Percentiles rank a stretch among this genome's conserved stretches.
These are phyloP conservation scores for Candida arabinofermentans DNA, from an alignment of 805 yeast species.

Conservation along the genomic window DNA sequence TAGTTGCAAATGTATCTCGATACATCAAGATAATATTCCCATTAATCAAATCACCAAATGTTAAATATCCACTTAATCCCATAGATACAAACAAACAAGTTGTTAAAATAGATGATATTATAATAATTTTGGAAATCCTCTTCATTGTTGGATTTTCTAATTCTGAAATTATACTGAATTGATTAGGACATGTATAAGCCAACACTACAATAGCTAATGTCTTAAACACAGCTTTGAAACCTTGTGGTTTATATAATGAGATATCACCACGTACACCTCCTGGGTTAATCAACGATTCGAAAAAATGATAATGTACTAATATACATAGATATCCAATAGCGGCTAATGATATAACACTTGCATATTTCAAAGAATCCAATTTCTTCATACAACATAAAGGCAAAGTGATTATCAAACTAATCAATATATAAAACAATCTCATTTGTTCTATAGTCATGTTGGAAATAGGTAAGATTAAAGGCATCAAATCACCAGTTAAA, in stretches of 20 bases:
- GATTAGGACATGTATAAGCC: constrained; percentile 81
- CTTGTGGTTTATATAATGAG: constrained; percentile 39
- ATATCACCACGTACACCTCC: constrained; percentile 41
- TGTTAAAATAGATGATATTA: constrained; percentile 48
- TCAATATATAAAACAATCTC: constrained; percentile 52
- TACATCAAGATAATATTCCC: constrained; percentile 74
- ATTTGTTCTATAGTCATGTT: constrained; percentile 25
- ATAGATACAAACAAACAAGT: constrained; percentile 56
- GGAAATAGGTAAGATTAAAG: constrained; percentile 43
- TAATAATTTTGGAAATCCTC: constrained; percentile 43
- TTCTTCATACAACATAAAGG: constrained; percentile 62
- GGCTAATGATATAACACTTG: constrained; percentile 64
- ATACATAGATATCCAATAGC: constrained; percentile 62
- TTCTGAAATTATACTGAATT: constrained; percentile 74
- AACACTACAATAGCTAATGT: constrained; percentile 73
- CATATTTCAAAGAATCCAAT: constrained; percentile 65
- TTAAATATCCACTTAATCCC: constrained; percentile 66
- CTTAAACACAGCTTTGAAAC: constrained; percentile 44
- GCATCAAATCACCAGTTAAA: constrained; percentile 74
- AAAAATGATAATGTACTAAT: constrained; percentile 49
- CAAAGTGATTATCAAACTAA: constrained; percentile 48
- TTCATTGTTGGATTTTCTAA: constrained; percentile 48
- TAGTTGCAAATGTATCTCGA: constrained; percentile 45
- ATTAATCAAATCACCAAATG: constrained; percentile 60
- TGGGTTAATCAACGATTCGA: no score